Percentiles rank a stretch among this genome's conserved stretches.
These are phyloP conservation scores for Yarrowia sp. DNA, from an alignment of 805 yeast genomes.

Conservation along the genomic window DNA sequence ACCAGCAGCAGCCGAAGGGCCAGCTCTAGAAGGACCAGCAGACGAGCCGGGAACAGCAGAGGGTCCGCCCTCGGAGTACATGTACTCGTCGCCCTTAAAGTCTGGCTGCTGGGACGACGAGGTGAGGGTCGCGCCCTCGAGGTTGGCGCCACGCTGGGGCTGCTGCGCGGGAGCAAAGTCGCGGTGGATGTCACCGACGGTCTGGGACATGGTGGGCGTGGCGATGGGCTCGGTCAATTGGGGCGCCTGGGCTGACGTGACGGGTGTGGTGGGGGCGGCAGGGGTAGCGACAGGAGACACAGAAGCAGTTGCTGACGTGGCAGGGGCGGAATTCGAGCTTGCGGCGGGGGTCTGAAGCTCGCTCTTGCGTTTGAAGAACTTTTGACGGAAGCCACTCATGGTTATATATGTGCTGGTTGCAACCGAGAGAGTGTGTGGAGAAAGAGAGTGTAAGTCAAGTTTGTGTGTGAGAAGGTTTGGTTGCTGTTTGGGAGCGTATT, in stretches of 20 bases:
- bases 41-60: not conserved
- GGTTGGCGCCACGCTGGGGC: not conserved
- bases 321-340: too few species aligned
- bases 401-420: not conserved
- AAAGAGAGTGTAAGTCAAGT: not conserved
- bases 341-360: not conserved
- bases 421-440: not conserved
- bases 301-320: too few species aligned
- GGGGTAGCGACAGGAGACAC: too few species aligned
- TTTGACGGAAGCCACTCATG: conserved; percentile 20
- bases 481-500: conserved; percentile 20
- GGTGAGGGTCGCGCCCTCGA: conserved; percentile 6
- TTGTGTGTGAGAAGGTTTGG: not conserved
- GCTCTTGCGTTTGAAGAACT: conserved; percentile 18
- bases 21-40: not conserved
- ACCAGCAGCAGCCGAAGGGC: not conserved
- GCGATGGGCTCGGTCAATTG: not conserved
- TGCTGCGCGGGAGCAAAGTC: not conserved
- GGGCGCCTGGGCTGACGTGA: not conserved
- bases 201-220: conserved; percentile 6
- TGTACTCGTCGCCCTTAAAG: conserved; percentile 17
- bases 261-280: not conserved
- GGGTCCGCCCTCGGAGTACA: not conserved
- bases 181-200: conserved; percentile 12
- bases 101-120: conserved; percentile 21